A percentile compares a stretch with the other conserved stretches of the same genome.
Evolutionary conservation across 164 flowering plant genomes (phyloP).

Genomic region (Berberis vulgaris): DNA sequence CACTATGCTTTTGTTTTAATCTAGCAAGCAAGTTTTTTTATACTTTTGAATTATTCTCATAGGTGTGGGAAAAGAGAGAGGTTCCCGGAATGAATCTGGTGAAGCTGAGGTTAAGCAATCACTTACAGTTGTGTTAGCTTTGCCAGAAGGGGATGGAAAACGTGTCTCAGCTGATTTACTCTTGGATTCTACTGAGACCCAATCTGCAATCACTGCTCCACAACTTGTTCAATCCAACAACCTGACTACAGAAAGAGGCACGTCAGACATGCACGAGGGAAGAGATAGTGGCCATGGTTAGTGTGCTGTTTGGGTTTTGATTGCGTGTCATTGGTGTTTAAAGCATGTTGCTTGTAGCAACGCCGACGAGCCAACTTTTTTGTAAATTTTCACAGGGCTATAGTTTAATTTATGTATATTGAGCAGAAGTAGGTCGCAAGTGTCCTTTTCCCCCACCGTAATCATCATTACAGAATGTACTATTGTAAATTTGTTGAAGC

Average conservation of each 20-base stretch:
- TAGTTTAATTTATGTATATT: no score
- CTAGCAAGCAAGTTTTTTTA: neutral
- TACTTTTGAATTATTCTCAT: neutral
- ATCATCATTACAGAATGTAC: no score
- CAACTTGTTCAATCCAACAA: slow-evolving; percentile 38
- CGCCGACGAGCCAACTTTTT: no score
- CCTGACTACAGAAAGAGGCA: slow-evolving; percentile 17
- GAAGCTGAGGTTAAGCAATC: slow-evolving; percentile 27
- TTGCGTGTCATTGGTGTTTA: no score
- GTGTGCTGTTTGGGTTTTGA: neutral
- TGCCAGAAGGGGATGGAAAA: slow-evolving; percentile 16
- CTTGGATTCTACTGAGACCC: slow-evolving; percentile 18
- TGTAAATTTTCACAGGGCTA: no score
- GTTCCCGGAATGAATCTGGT: slow-evolving; percentile 21
- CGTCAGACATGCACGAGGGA: slow-evolving; percentile 13
- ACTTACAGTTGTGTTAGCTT: slow-evolving; percentile 10
- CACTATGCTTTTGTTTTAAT: neutral
- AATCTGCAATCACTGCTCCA: slow-evolving; percentile 19
- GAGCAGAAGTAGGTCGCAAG: no score
- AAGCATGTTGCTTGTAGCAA: no score
- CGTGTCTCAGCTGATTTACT: slow-evolving; percentile 5
- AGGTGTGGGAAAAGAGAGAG: slow-evolving; percentile 54
- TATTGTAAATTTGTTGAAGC: no score
- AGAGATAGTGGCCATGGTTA: neutral
- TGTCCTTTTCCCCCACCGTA: no score